phyloP scores from a whole-genome alignment of 805 yeast genomes.

The Lachancea sp. region DNA sequence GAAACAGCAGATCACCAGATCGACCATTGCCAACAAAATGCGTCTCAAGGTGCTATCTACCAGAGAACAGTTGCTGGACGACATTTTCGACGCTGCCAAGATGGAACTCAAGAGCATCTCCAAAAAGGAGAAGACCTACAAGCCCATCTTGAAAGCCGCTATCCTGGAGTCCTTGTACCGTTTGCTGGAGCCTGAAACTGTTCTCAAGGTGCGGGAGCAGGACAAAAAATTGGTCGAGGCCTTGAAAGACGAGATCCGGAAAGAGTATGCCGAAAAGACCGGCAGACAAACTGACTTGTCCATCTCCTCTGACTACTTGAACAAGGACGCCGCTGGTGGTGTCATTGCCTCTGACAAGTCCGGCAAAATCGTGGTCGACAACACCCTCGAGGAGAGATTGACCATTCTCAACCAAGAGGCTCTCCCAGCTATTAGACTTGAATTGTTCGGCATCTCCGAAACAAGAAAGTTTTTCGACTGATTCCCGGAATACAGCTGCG shows the following conservation, averaged over 20 bases:
- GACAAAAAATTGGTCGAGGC: conserved; percentile 36
- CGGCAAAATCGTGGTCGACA: conserved; percentile 83
- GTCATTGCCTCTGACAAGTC: conserved; percentile 59
- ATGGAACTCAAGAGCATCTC: conserved; percentile 49
- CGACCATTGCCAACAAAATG: conserved; percentile 92
- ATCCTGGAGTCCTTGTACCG: conserved; percentile 72
- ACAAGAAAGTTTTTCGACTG: conserved; percentile 89
- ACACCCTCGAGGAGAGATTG: conserved; percentile 92
- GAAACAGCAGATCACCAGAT: conserved; percentile 91
- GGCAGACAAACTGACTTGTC: conserved; percentile 49
- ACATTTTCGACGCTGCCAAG: conserved; percentile 66
- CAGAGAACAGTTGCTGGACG: conserved; percentile 72
- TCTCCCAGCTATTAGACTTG: conserved; percentile 86
- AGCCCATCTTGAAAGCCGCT: conserved; percentile 63
- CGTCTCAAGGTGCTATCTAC: conserved; percentile 85
- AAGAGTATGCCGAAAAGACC: conserved; percentile 57
- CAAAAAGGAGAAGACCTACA: conserved; percentile 56
- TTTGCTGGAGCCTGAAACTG: conserved; percentile 63
- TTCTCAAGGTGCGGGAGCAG: conserved; percentile 48
- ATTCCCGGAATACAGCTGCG: background rate
- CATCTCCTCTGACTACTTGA: conserved; percentile 55
- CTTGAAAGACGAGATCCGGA: conserved; percentile 47
- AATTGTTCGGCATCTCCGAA: conserved; percentile 77
- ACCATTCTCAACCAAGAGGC: conserved; percentile 74
- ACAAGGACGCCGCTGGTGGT: conserved; percentile 70